Conservation (phyloP, 805 yeast genomes). For the Yamadazyma laniorum region DNA sequence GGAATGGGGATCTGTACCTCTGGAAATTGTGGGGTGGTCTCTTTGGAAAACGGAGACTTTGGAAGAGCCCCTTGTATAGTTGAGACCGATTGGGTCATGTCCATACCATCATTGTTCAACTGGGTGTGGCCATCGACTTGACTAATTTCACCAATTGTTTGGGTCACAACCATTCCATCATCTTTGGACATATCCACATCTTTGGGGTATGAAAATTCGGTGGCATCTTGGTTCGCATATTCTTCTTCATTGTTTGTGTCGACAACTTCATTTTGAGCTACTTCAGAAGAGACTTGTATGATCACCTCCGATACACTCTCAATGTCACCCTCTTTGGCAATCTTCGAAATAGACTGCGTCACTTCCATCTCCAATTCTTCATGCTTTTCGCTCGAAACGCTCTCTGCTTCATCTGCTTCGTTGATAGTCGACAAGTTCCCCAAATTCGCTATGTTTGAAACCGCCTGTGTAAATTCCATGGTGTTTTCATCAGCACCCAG, state of each 20-base stretch:
- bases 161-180: not conserved
- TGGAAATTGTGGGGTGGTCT: conserved; percentile 12
- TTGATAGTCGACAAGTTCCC: conserved; percentile 8
- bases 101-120: conserved; percentile 22
- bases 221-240: not conserved
- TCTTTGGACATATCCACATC: not conserved
- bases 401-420: conserved; percentile 5
- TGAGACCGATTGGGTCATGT: conserved; percentile 16
- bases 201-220: too few relatives aligned
- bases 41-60: not conserved
- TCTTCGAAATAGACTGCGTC: conserved; percentile 9
- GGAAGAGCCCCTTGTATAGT: not conserved
- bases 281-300: conserved; percentile 12
- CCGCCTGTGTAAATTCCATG: conserved; percentile 14
- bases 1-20: conserved; percentile 16
- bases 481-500: conserved; percentile 3
- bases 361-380: conserved; percentile 13
- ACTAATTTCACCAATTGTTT: not conserved
- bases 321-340: not conserved
- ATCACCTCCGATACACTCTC: conserved; percentile 1
- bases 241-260: not conserved
- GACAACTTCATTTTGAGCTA: not conserved
- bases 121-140: too few relatives aligned
- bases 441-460: conserved; percentile 3
- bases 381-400: not conserved